Base-by-base conservation (phyloP, 371 early-diverging fungal genomes). In the Mycotypha africana region DNA sequence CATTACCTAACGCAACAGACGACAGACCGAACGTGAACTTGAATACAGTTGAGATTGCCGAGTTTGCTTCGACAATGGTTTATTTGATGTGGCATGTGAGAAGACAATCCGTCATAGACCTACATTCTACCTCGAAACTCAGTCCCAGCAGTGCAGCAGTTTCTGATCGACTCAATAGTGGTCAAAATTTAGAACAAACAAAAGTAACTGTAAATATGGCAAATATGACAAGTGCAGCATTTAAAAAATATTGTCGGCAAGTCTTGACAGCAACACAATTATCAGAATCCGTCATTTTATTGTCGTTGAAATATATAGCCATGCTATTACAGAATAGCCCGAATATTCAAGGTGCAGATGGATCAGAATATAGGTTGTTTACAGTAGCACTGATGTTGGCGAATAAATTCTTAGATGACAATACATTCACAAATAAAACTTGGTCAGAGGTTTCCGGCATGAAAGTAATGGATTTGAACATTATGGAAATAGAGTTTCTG, bases 381-480 rank as follows among this genome's bases (percentile, higher is more conserved):
- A 85, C 85, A 1, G 88, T 88, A 10, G 85, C 89, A n/a, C 51
- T 89, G 16, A 87, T 89, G 86, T 49, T 71, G 56, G 85, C 79
- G 15, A 80, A 81, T 60, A 84, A 84, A 38, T 82, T 78, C 49
- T 50, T 83, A 48, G 81, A 81, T 46, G 85, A 84, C 47, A 79
- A 81, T 34, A 81, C 82, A 4, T 84, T 78, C 45, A 81, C 81
- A 6, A 83, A 82, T 60, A 81, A 81, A 51, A 79, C 83, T 5
- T 84, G 82, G 83, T 76, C 82, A 3, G 76, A 78, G 19, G 76
- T 84, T 3, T 78, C 82, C 7, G 79, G 78, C 22, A 78, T 84
- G 66, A 72, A 65, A 19, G 70, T 81, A 22, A 54, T 58, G 9
- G 80, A 83, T 41, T 58, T 84, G 26, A 79, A 81, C 41, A 70